These are phyloP conservation scores for Zelopaecilomyces penicillatus DNA, from an alignment of 2,329 filamentous ascomycete genomes.

Conservation along the genomic window DNA sequence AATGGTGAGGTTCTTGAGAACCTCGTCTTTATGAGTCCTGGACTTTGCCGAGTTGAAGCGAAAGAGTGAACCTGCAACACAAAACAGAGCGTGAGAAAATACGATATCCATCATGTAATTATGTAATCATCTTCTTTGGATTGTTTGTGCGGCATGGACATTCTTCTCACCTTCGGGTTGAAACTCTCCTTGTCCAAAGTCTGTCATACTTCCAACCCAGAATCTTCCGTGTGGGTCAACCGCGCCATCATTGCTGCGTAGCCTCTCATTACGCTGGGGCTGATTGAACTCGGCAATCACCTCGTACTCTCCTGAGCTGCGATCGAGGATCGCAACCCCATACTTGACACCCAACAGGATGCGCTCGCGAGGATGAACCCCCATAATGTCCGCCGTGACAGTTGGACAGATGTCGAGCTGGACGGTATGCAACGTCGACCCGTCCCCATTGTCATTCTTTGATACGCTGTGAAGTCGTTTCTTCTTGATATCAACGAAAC, in stretches of 20 bases:
- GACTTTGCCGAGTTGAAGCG: conserved; percentile 52
- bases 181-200: conserved; percentile 51
- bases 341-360: conserved; percentile 75
- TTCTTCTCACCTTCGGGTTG: conserved; percentile 46
- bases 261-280: conserved; percentile 35
- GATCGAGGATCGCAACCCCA: conserved; percentile 71
- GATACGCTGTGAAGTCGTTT: conserved; percentile 65
- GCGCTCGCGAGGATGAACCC: conserved; percentile 50
- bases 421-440: conserved; percentile 53
- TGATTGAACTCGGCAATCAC: conserved; percentile 43
- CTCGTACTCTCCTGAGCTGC: conserved; percentile 45
- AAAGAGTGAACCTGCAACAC: conserved; percentile 57
- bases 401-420: conserved; percentile 48
- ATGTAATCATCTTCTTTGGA: not conserved
- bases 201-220: conserved; percentile 83
- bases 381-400: conserved; percentile 72
- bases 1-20: conserved; percentile 61
- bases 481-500: conserved; percentile 78
- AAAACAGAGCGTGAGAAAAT: not conserved
- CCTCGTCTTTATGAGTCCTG: conserved; percentile 43
- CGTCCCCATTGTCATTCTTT: conserved; percentile 55
- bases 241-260: conserved; percentile 73
- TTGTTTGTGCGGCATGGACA: not conserved
- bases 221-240: conserved; percentile 74
- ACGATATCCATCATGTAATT: too few relatives aligned